These are phyloP conservation scores for Pythium insidiosum DNA, from an alignment of 352 stramenopile genomes.

Conservation along the genomic window DNA sequence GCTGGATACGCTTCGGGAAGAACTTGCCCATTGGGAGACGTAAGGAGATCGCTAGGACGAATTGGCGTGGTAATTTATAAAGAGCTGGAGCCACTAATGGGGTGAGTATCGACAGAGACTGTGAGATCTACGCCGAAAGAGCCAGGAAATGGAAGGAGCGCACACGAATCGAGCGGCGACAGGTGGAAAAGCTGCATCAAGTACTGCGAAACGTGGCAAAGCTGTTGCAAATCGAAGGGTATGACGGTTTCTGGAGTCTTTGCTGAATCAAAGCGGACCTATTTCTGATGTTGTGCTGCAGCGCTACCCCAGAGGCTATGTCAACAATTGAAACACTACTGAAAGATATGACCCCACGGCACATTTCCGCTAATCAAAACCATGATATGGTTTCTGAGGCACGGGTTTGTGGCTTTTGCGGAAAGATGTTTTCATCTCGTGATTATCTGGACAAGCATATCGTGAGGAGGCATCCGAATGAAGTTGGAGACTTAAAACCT, in stretches of 20 bases:
- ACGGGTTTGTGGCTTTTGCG: slow-evolving; percentile 46
- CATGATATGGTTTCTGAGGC: slow-evolving; percentile 33
- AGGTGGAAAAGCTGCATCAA: slow-evolving; percentile 72
- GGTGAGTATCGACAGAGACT: no score
- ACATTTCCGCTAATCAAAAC: background rate
- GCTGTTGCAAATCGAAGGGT: slow-evolving; percentile 64
- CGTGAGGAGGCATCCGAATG: slow-evolving; percentile 33
- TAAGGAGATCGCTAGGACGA: background rate
- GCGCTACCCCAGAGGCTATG: slow-evolving; percentile 44
- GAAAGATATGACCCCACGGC: slow-evolving; percentile 25
- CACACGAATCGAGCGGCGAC: slow-evolving; percentile 31
- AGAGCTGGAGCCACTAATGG: no score
- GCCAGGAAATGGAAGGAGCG: slow-evolving; percentile 49
- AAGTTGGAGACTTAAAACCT: background rate
- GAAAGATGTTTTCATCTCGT: slow-evolving; percentile 58
- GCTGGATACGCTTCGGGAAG: slow-evolving; percentile 38
- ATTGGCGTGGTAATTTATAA: no score
- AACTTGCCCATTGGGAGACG: slow-evolving; percentile 29
- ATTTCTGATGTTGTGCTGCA: slow-evolving; percentile 5
- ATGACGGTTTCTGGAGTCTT: background rate
- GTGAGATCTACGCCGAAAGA: slow-evolving; percentile 25
- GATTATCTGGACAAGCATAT: slow-evolving; percentile 60
- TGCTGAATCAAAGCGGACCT: background rate
- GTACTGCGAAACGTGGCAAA: slow-evolving; percentile 70
- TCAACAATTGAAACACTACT: slow-evolving; percentile 50